These are phyloP conservation scores for Ogataea trehalophila DNA, from an alignment of 805 yeast genomes.

Conservation along the genomic window DNA sequence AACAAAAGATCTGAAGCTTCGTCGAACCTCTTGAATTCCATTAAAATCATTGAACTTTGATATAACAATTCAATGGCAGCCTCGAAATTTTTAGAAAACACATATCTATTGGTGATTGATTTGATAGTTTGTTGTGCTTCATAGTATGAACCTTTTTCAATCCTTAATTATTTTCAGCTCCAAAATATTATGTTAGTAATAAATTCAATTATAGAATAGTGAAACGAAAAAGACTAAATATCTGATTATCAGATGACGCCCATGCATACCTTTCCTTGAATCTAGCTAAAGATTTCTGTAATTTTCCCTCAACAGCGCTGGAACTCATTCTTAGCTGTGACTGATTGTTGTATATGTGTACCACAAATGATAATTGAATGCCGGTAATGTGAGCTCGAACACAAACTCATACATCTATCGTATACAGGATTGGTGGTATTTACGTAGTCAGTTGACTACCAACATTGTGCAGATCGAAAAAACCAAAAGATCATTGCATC, in stretches of 20 bases:
- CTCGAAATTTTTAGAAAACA: slow-evolving; percentile 57
- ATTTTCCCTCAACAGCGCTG: slow-evolving; percentile 32
- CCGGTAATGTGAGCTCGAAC: no score
- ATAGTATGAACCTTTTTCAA: slow-evolving; percentile 72
- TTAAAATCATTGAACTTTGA: slow-evolving; percentile 64
- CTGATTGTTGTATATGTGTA: not conserved
- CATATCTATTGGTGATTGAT: slow-evolving; percentile 82
- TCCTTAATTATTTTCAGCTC: slow-evolving; percentile 32
- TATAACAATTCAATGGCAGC: slow-evolving; percentile 73
- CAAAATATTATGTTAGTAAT: slow-evolving; percentile 1
- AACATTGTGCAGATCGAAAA: no score
- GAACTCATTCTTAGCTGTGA: slow-evolving; percentile 9
- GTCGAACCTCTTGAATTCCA: slow-evolving; percentile 68
- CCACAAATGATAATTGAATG: no score
- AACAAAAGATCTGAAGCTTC: slow-evolving; percentile 73
- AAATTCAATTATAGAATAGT: not conserved
- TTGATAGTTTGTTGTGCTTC: slow-evolving; percentile 96
- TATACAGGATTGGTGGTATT: no score
- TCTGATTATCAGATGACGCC: not conserved
- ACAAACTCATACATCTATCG: no score
- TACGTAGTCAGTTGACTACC: no score
- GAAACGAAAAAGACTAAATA: not conserved
- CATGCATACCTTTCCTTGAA: slow-evolving; percentile 44
- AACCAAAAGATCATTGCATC: no score
- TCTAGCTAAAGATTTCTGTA: slow-evolving; percentile 57